phyloP scores from a whole-genome alignment of 148 eudicot genomes.

The Arctostaphylos glauca region DNA sequence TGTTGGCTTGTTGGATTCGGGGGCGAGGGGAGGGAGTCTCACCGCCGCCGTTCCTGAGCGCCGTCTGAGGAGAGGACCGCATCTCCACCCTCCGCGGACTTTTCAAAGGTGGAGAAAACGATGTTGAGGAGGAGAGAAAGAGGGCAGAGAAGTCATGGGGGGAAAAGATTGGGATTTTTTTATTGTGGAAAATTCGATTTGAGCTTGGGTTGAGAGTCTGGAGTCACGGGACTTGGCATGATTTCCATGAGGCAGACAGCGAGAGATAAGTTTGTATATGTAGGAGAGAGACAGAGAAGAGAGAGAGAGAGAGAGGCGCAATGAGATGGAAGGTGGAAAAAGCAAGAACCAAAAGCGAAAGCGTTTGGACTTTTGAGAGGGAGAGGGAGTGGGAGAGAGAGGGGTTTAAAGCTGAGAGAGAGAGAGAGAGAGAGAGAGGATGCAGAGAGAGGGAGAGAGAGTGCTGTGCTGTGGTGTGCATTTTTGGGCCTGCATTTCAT shows the following conservation, averaged over 20 bases:
- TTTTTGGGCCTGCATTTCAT: no score
- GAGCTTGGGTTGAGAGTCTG: constrained; percentile 7
- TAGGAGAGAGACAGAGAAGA: not conserved
- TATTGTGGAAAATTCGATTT: constrained; percentile 3
- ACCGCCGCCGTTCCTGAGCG: constrained; percentile 39
- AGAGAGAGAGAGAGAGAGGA: not conserved
- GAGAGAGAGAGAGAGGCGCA: not conserved
- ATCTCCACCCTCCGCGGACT: not conserved
- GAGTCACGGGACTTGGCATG: constrained; percentile 41
- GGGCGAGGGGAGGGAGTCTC: constrained; percentile 44
- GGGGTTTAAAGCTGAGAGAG: not conserved
- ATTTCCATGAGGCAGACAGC: constrained; percentile 19
- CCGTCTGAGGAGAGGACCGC: constrained; percentile 50
- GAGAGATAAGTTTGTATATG: no score
- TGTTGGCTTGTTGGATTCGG: constrained; percentile 20
- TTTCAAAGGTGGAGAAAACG: not conserved
- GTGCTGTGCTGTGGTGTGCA: no score
- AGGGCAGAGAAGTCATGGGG: not conserved
- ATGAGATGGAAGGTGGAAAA: constrained; percentile 11
- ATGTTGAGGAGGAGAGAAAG: not conserved
- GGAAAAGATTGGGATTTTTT: not conserved
- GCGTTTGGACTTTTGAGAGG: not conserved
- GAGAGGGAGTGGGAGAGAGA: constrained; percentile 4
- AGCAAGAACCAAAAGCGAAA: constrained; percentile 12
- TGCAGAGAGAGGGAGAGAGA: not conserved